These are phyloP conservation scores for Ganoderma sp. DNA, from an alignment of 1,284 basidiomycete genomes.

Conservation along the genomic window DNA sequence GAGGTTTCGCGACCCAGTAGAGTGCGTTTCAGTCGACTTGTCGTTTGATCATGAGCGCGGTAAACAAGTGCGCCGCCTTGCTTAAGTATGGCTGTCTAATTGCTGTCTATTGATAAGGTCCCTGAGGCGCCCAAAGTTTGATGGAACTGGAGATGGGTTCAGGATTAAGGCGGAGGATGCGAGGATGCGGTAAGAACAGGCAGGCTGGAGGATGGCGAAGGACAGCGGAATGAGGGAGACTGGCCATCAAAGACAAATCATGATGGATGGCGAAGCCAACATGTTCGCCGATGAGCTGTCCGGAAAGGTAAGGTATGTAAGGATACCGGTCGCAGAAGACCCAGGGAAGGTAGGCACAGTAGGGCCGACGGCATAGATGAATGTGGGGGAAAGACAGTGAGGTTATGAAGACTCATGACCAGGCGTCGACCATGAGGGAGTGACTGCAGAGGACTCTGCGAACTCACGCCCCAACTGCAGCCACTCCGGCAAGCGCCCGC, in stretches of 20 bases:
- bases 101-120: too few species aligned
- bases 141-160: neutral
- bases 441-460: too few species aligned
- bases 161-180: neutral
- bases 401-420: constrained; percentile 74
- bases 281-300: constrained; percentile 50
- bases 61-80: too few species aligned
- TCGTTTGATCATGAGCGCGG: too few species aligned
- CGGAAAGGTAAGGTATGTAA: constrained; percentile 62
- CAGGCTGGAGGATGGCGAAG: neutral
- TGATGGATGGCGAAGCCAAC: constrained; percentile 72
- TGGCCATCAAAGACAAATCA: constrained; percentile 90
- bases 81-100: too few species aligned
- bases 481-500: too few species aligned
- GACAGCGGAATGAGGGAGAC: constrained; percentile 3
- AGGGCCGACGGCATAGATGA: constrained; percentile 76
- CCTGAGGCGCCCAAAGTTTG: neutral
- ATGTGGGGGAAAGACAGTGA: constrained; percentile 51
- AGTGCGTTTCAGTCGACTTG: too few species aligned
- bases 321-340: constrained; percentile 86
- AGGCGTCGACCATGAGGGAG: constrained; percentile 79
- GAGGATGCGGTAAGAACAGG: neutral
- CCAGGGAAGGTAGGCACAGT: constrained; percentile 74
- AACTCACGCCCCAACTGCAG: too few species aligned
- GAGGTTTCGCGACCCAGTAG: neutral